Percentiles rank a stretch among this genome's conserved stretches.
Evolutionary conservation across 192 early-diverging fungal species (phyloP).

Genomic region (Coemansia guatemalensis): DNA sequence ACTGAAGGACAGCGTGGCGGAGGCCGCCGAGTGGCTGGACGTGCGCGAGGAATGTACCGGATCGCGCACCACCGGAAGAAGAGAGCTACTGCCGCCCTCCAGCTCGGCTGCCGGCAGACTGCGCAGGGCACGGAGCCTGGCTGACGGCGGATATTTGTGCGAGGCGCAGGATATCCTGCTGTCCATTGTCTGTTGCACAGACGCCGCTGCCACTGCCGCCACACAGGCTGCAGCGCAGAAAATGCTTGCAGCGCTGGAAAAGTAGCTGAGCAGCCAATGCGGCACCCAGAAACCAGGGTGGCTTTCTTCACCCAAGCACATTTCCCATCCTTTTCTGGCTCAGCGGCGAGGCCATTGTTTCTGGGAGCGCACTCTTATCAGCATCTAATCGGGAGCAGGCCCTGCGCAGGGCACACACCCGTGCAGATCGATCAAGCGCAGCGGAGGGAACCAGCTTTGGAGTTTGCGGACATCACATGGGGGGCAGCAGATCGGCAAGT

Average conservation of each 20-base stretch:
- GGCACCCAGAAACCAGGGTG: background rate
- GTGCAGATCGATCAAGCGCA: background rate
- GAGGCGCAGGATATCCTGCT: conserved; percentile 17
- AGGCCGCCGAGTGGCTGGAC: conserved; percentile 11
- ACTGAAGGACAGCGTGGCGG: background rate
- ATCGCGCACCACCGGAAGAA: background rate
- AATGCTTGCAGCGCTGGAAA: background rate
- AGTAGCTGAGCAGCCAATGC: background rate
- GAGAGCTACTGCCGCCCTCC: background rate
- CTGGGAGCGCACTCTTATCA: too few relatives aligned
- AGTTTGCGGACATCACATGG: background rate
- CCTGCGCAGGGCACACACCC: too few relatives aligned
- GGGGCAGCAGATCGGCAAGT: background rate
- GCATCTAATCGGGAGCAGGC: background rate
- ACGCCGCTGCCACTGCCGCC: background rate
- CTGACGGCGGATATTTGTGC: conserved; percentile 9
- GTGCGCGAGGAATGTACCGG: background rate
- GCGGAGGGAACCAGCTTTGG: background rate
- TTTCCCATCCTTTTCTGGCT: too few relatives aligned
- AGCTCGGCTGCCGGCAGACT: conserved; percentile 3
- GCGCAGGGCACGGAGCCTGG: conserved; percentile 6
- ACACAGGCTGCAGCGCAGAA: background rate
- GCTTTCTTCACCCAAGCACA: too few relatives aligned
- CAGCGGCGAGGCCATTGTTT: too few relatives aligned
- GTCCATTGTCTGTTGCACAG: conserved; percentile 4